Percentiles rank a stretch among this genome's conserved stretches.
phyloP scores from a whole-genome alignment of 768 basidiomycete genomes.

The Thelephora ganbajun region DNA sequence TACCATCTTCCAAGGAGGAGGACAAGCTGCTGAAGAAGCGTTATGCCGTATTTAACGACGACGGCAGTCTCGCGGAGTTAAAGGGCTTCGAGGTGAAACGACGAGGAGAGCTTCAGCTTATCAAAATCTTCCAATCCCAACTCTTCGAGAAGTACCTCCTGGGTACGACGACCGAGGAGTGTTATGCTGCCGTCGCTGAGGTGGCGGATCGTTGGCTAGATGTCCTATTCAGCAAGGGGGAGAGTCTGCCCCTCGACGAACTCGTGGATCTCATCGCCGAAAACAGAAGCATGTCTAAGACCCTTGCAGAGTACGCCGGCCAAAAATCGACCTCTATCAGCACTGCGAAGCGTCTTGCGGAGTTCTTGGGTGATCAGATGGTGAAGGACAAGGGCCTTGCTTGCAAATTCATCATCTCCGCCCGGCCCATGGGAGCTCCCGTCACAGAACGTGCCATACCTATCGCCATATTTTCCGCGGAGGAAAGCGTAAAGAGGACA shows the following conservation, averaged over 20 bases:
- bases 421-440: slow-evolving; percentile 81
- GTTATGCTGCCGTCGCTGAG: slow-evolving; percentile 86
- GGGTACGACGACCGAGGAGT: slow-evolving; percentile 86
- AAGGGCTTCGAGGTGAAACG: slow-evolving; percentile 99
- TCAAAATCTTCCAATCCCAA: slow-evolving; percentile 98
- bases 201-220: slow-evolving; percentile 97
- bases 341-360: slow-evolving; percentile 87
- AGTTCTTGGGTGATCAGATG: slow-evolving; percentile 97
- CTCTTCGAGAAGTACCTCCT: slow-evolving; percentile 97
- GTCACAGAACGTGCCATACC: slow-evolving; percentile 96
- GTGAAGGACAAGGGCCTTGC: slow-evolving; percentile 98
- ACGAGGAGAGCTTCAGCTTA: slow-evolving; percentile 90
- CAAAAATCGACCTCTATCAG: slow-evolving; percentile 99
- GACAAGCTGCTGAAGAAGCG: slow-evolving; percentile 97
- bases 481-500: slow-evolving; percentile 75
- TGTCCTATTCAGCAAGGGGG: slow-evolving; percentile 77
- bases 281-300: slow-evolving; percentile 95
- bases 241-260: slow-evolving; percentile 80
- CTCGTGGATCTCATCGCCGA: slow-evolving; percentile 96
- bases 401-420: slow-evolving; percentile 98
- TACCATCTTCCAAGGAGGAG: slow-evolving; percentile 98
- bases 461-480: slow-evolving; percentile 94
- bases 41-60: slow-evolving; percentile 97
- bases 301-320: slow-evolving; percentile 86
- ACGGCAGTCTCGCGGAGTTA: slow-evolving; percentile 92